Evolutionary conservation across 2,329 filamentous ascomycete species (phyloP).

Genomic region (Ambrosiella cleistominuta): DNA sequence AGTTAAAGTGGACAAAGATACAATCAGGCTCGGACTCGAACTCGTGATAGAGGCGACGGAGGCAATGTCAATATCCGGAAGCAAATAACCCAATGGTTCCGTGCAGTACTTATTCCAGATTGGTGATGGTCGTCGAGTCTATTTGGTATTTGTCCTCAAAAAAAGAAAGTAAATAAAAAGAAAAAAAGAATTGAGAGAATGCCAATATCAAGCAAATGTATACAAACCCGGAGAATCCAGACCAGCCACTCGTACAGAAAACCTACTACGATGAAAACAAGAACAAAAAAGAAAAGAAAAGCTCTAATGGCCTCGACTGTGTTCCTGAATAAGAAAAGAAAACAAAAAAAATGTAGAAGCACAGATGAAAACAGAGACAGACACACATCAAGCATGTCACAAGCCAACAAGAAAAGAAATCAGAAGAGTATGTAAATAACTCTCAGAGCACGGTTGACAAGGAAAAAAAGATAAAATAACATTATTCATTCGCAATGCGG

Average conservation of each 20-base stretch:
- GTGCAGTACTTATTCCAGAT: not conserved
- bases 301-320: not conserved
- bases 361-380: not conserved
- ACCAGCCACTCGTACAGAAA: too few relatives aligned
- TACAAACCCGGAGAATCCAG: too few relatives aligned
- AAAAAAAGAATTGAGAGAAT: too few relatives aligned
- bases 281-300: not conserved
- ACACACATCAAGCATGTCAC: not conserved
- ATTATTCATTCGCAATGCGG: too few relatives aligned
- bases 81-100: not conserved
- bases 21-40: not conserved
- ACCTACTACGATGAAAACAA: too few relatives aligned
- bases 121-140: too few relatives aligned
- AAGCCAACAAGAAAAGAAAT: not conserved
- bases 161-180: too few relatives aligned
- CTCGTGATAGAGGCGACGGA: not conserved
- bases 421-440: not conserved
- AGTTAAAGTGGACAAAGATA: not conserved
- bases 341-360: not conserved
- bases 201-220: too few relatives aligned
- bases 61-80: not conserved
- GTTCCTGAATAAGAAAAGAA: constrained; percentile 1
- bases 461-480: not conserved
- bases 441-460: not conserved
- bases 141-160: too few relatives aligned